phyloP scores from a whole-genome alignment of 345 rosid genomes.

The Alliaria petiolata region DNA sequence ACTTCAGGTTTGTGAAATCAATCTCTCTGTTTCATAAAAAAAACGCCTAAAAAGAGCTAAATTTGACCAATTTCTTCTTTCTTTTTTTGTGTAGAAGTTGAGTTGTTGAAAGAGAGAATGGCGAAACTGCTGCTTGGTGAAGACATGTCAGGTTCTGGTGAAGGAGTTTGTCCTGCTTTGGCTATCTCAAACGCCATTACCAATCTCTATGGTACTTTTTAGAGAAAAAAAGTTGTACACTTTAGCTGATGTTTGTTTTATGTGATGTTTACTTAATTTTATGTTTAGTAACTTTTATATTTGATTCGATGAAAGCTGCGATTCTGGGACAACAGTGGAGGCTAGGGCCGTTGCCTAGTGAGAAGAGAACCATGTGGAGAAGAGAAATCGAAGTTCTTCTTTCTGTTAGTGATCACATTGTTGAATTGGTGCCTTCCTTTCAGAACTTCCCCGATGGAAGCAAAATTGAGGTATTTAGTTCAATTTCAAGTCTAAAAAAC shows the following conservation, averaged over 20 bases:
- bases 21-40: constrained; percentile 28
- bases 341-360: constrained; percentile 66
- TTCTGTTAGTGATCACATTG: constrained; percentile 84
- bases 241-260: neutral
- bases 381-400: constrained; percentile 95
- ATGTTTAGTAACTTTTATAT: neutral
- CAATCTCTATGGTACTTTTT: constrained; percentile 78
- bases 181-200: constrained; percentile 95
- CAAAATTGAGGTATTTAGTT: constrained; percentile 72
- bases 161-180: constrained; percentile 88
- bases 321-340: constrained; percentile 94
- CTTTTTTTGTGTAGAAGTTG: constrained; percentile 47
- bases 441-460: constrained; percentile 80
- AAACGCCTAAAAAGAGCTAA: neutral
- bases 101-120: constrained; percentile 95
- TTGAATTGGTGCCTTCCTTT: constrained; percentile 88
- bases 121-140: constrained; percentile 96
- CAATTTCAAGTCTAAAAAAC: neutral
- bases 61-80: neutral
- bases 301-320: constrained; percentile 45
- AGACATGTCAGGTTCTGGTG: constrained; percentile 98
- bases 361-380: constrained; percentile 89
- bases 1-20: constrained; percentile 51
- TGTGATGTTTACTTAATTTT: no score
- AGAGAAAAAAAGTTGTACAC: neutral